Evolutionary conservation across 148 eudicot species (phyloP).

Genomic region (Rhododendron henanense): DNA sequence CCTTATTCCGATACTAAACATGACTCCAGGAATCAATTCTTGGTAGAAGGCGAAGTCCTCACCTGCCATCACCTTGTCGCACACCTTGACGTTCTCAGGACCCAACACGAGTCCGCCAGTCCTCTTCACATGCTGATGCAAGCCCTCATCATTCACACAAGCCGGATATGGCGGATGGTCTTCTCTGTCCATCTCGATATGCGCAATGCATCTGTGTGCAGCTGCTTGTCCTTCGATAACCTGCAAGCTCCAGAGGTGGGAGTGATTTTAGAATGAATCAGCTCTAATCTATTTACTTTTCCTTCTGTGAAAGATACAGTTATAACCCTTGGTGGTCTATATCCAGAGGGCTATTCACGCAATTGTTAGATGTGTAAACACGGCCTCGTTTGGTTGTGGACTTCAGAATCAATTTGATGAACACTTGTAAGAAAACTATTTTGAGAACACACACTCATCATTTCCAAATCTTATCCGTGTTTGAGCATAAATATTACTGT

Average conservation of each 20-base stretch:
- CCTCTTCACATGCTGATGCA: conserved; percentile 47
- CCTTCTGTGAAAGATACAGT: not conserved
- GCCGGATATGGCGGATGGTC: conserved; percentile 60
- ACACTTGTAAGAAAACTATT: not conserved
- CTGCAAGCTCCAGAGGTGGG: conserved; percentile 25
- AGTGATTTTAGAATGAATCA: not conserved
- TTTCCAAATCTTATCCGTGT: not conserved
- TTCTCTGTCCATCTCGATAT: conserved; percentile 35
- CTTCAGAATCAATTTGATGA: not conserved
- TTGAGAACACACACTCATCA: not conserved
- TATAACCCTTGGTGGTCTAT: not conserved
- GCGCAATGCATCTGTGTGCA: conserved; percentile 48
- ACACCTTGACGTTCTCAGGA: conserved; percentile 38
- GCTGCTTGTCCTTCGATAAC: conserved; percentile 60
- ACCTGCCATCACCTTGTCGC: conserved; percentile 58
- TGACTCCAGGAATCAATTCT: conserved; percentile 58
- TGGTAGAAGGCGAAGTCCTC: conserved; percentile 90
- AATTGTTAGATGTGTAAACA: not conserved
- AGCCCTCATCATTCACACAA: conserved; percentile 42
- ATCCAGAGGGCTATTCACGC: not conserved
- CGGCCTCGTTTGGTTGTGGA: not conserved
- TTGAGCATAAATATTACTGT: not conserved
- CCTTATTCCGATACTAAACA: conserved; percentile 60
- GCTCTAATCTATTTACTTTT: not conserved
- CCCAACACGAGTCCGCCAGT: conserved; percentile 52